Conservation (phyloP, 176 grass and related monocot genomes). For the Triticum monococcum region DNA sequence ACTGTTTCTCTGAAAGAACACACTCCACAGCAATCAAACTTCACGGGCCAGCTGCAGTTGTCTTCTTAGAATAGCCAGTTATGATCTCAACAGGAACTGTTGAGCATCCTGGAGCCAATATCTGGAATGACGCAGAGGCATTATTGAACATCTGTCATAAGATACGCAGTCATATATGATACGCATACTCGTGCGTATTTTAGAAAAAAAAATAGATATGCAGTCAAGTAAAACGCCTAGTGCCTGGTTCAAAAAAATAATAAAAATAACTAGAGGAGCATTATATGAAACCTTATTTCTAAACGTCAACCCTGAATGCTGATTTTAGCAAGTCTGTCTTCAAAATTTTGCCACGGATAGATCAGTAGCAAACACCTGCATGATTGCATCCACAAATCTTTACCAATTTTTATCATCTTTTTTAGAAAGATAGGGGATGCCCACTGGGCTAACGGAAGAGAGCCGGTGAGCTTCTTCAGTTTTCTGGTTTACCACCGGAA, state of each 20-base stretch:
- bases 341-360: constrained; percentile 72
- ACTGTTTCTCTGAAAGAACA: not conserved
- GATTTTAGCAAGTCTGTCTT: constrained; percentile 25
- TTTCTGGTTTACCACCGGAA: too few relatives aligned
- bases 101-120: constrained; percentile 65
- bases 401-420: not conserved
- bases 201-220: too few relatives aligned
- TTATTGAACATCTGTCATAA: not conserved
- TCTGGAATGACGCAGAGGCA: constrained; percentile 27
- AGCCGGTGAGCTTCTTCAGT: too few relatives aligned
- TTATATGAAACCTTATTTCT: constrained; percentile 64
- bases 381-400: constrained; percentile 29
- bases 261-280: not conserved
- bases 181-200: too few relatives aligned
- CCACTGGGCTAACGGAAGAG: too few relatives aligned
- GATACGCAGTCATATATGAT: not conserved
- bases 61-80: constrained; percentile 58
- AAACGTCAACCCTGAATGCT: constrained; percentile 61
- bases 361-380: constrained; percentile 57
- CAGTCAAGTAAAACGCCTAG: too few relatives aligned
- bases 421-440: too few relatives aligned
- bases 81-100: constrained; percentile 68
- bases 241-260: too few relatives aligned
- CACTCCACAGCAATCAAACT: not conserved
- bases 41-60: constrained; percentile 38